A percentile compares a stretch with the other conserved stretches of the same genome.
Evolutionary conservation across 495 filamentous ascomycete genomes (phyloP).

Genomic region (Hypoxylon cercidicola): DNA sequence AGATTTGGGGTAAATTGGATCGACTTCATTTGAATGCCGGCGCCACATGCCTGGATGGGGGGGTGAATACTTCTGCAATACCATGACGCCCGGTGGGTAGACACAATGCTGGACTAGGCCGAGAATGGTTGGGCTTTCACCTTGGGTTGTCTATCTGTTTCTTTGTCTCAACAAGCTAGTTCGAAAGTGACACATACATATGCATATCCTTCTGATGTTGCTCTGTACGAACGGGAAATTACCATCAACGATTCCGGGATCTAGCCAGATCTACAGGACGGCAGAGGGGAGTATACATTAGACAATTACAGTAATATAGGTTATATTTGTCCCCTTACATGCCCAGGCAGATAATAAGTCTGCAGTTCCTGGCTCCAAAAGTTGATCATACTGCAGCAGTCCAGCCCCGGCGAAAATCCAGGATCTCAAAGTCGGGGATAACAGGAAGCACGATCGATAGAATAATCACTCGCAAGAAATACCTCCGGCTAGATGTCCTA

Average conservation of each 20-base stretch:
- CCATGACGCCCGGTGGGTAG: constrained; percentile 19
- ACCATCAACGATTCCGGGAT: not conserved
- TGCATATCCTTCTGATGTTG: constrained; percentile 18
- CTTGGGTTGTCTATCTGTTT: constrained; percentile 16
- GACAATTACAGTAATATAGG: constrained; percentile 16
- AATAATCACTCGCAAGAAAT: not conserved
- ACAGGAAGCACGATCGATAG: not conserved
- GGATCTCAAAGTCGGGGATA: constrained; percentile 1
- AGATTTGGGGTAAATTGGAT: constrained; percentile 31
- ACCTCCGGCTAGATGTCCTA: not conserved
- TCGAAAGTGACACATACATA: constrained; percentile 9
- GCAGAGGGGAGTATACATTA: not conserved
- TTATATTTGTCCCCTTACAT: too few relatives aligned
- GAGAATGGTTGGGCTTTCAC: constrained; percentile 19
- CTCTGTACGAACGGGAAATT: constrained; percentile 16
- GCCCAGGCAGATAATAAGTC: too few relatives aligned
- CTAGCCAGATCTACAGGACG: constrained; percentile 29
- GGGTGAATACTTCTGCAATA: constrained; percentile 18
- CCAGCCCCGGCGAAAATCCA: constrained; percentile 1
- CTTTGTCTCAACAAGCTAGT: constrained; percentile 10
- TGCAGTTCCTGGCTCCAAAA: too few relatives aligned
- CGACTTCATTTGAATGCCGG: constrained; percentile 7
- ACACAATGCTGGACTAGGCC: constrained; percentile 16
- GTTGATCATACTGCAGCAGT: not conserved
- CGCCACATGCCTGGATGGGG: constrained; percentile 1